Percentiles rank a stretch among this genome's conserved stretches.
phyloP scores from a whole-genome alignment of 495 filamentous ascomycete species.

The Annulohypoxylon nitens region DNA sequence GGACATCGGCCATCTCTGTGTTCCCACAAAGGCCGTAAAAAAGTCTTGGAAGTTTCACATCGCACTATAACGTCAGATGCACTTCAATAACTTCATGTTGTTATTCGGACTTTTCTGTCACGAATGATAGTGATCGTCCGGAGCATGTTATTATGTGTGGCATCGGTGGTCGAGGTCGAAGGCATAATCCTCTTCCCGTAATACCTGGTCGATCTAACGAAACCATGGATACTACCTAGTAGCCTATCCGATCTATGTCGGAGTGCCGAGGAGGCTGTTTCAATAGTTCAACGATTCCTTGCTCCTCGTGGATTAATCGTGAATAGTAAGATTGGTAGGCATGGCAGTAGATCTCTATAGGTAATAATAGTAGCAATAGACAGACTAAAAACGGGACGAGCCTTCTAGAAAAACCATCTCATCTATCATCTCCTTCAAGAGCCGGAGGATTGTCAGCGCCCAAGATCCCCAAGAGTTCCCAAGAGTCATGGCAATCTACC shows the following conservation, averaged over 20 bases:
- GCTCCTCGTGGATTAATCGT: not conserved
- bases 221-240: not conserved
- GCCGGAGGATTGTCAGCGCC: conserved; percentile 20
- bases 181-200: conserved; percentile 6
- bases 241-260: conserved; percentile 11
- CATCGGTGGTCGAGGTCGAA: conserved; percentile 10
- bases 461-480: conserved; percentile 7
- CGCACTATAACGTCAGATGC: conserved; percentile 34
- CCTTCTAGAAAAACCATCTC: conserved; percentile 28
- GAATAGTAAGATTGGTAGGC: conserved; percentile 17
- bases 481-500: conserved; percentile 32
- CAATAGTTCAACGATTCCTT: conserved; percentile 1
- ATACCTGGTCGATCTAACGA: conserved; percentile 1
- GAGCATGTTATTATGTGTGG: conserved; percentile 8
- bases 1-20: conserved; percentile 12
- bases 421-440: conserved; percentile 17
- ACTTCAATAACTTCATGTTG: conserved; percentile 26
- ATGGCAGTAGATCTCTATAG: conserved; percentile 4
- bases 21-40: conserved; percentile 23
- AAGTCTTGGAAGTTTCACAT: conserved; percentile 38
- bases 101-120: conserved; percentile 40
- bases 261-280: conserved; percentile 15
- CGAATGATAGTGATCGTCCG: conserved; percentile 29
- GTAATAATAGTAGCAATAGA: not conserved
- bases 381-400: conserved; percentile 29